A percentile compares a stretch with the other conserved stretches of the same genome.
Conservation (phyloP, 352 stramenopile genomes). For the Phytophthora chlamydospora region DNA sequence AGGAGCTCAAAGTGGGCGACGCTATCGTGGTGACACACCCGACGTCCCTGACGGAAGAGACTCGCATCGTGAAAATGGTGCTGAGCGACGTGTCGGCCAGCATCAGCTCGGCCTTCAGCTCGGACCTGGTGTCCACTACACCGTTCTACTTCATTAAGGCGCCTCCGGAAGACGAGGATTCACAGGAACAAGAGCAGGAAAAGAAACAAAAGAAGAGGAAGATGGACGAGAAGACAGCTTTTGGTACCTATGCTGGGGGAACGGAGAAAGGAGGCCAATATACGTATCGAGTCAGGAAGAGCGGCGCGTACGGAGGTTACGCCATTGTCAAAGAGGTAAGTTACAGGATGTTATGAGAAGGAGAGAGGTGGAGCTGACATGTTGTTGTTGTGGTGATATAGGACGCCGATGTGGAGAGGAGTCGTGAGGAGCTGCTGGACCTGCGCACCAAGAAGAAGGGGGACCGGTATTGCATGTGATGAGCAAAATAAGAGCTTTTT, state of each 20-base stretch:
- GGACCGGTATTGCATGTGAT: constrained; percentile 84
- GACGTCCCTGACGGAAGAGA: constrained; percentile 87
- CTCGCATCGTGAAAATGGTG: constrained; percentile 91
- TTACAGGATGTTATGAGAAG: background rate
- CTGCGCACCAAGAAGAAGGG: constrained; percentile 89
- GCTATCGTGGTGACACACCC: constrained; percentile 90
- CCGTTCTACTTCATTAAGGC: constrained; percentile 91
- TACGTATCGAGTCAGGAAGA: constrained; percentile 87
- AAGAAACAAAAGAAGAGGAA: constrained; percentile 61
- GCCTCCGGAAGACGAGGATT: constrained; percentile 62
- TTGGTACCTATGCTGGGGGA: constrained; percentile 89
- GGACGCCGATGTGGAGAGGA: constrained; percentile 65
- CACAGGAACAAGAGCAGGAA: constrained; percentile 42
- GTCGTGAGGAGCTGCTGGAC: constrained; percentile 86
- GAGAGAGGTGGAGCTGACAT: background rate
- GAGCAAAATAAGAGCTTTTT: background rate
- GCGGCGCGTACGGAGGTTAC: constrained; percentile 83
- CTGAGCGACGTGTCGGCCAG: constrained; percentile 87
- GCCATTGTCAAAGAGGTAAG: constrained; percentile 80
- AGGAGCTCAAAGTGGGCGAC: constrained; percentile 81
- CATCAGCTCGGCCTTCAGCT: constrained; percentile 88
- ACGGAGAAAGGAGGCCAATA: constrained; percentile 74
- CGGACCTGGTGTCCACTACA: constrained; percentile 89
- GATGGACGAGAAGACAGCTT: constrained; percentile 70
- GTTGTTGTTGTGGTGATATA: constrained; percentile 12